Evolutionary conservation across 768 basidiomycete genomes (phyloP), one percentile per base, ranked within the genome.

Genomic region (Crepidotus variabilis): DNA sequence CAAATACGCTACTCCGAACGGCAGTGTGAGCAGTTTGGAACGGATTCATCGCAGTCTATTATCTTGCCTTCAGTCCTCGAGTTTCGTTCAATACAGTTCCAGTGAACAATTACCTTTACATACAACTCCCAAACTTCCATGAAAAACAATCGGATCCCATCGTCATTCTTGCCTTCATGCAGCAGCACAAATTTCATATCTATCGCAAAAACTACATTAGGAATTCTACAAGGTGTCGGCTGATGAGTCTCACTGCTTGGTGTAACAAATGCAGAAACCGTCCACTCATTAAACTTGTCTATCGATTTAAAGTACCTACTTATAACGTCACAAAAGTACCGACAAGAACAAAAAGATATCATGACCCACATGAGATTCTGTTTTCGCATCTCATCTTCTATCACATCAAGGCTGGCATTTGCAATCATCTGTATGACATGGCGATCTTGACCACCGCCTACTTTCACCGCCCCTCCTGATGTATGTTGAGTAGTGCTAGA

Each of bases 361-460:
- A 28, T 28, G 43, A 77, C 87, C 63, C 71, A 91, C 92, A 93
- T 93, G 58, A 80, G 74, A 60, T 79, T 84, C 67, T 92, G 91
- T 63, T 85, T 86, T 61, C 87, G 80, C 84, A 92, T 92, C 47
- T 90, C 82, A 65, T 99, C 97, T 65, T 99, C 97, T 57, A 99
- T 84, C 64, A 87, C 86, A 73, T 99, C 97, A 70, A 99, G 74
- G 65, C 92, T 94, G 51, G 93, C 94, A 71, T 98, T 96, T 20
- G 95, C 96, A 66, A 98, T 94, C 92, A 99, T 97, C 77, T 98
- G 96, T 65, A 95, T 91, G 57, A 99, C 92, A 81, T 97, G 94
- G 52, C 91, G 79, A 67, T 92, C 90, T 72, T 88, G 88, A 13
- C 88, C 92, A 5, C 89, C 88, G 10, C 88, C 91, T 71, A 90